A percentile compares a stretch with the other conserved stretches of the same genome.
Conservation (phyloP, 768 basidiomycete species). For the Leccinum incarnatum region DNA sequence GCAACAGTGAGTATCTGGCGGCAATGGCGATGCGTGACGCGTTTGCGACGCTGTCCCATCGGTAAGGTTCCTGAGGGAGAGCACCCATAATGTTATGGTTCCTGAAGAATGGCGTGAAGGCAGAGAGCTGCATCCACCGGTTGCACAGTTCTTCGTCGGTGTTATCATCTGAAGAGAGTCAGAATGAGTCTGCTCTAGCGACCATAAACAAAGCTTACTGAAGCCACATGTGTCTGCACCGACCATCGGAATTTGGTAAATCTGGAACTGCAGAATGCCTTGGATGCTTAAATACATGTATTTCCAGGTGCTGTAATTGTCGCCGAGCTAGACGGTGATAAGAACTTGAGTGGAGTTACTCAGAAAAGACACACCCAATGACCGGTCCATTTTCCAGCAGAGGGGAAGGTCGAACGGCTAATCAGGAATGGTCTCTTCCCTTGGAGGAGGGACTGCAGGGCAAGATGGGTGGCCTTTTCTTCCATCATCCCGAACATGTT, state of each 20-base stretch:
- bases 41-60: conserved; percentile 80
- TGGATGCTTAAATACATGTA: conserved; percentile 71
- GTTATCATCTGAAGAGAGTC: conserved; percentile 41
- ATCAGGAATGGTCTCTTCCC: conserved; percentile 71
- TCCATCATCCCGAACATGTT: conserved; percentile 74
- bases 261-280: conserved; percentile 80
- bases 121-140: conserved; percentile 85
- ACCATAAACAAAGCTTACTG: conserved; percentile 14
- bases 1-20: conserved; percentile 66
- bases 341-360: background rate
- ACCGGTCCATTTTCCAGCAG: conserved; percentile 66
- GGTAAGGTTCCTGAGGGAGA: conserved; percentile 73
- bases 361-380: conserved; percentile 51
- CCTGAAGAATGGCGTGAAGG: conserved; percentile 79
- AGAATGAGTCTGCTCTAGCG: background rate
- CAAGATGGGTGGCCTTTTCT: conserved; percentile 61
- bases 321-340: conserved; percentile 52
- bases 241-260: conserved; percentile 84
- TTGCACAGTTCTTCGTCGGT: conserved; percentile 80
- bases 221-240: conserved; percentile 64
- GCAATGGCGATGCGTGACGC: conserved; percentile 75
- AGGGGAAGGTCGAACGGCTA: conserved; percentile 66
- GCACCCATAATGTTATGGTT: conserved; percentile 72
- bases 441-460: conserved; percentile 50
- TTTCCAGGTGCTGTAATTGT: conserved; percentile 74